Evolutionary conservation across 306 rosid genomes (phyloP).

Genomic region (Dryas alaskensis): DNA sequence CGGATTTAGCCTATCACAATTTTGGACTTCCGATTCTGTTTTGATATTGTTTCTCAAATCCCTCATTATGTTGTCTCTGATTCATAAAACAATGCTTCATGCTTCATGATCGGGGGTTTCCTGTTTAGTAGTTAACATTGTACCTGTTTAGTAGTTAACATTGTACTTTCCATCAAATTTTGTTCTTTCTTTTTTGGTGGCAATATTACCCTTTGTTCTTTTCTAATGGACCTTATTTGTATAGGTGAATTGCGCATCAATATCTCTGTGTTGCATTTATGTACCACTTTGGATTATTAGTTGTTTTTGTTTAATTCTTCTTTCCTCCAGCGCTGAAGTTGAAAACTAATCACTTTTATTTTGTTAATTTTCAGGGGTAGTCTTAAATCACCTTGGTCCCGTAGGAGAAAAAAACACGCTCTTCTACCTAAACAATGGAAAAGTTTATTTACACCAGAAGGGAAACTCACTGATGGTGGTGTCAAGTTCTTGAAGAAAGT

Average conservation of each 20-base stretch:
- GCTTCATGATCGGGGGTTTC: not conserved
- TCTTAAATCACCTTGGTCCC: conserved; percentile 32
- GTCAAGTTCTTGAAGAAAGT: conserved; percentile 30
- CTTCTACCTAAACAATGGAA: conserved; percentile 31
- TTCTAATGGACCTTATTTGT: not conserved
- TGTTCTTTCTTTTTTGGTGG: not conserved
- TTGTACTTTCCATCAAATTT: not conserved
- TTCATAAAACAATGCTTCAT: not conserved
- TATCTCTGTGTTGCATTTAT: not conserved
- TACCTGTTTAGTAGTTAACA: not conserved
- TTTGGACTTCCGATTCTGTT: not conserved
- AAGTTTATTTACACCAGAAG: conserved; percentile 25
- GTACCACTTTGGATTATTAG: not conserved
- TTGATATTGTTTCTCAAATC: not conserved
- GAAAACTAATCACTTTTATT: conserved; percentile 2
- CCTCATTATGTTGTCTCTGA: not conserved
- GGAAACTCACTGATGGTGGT: conserved; percentile 28
- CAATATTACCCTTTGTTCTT: not conserved
- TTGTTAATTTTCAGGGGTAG: conserved; percentile 17
- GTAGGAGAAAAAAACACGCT: conserved; percentile 27
- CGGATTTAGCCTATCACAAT: not conserved
- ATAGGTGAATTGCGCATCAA: not conserved
- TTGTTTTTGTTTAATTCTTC: not conserved
- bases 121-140: not conserved
- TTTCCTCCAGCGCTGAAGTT: not conserved